Base-by-base conservation (phyloP, 2,329 filamentous ascomycete species). In the Bipolaris sorokiniana region DNA sequence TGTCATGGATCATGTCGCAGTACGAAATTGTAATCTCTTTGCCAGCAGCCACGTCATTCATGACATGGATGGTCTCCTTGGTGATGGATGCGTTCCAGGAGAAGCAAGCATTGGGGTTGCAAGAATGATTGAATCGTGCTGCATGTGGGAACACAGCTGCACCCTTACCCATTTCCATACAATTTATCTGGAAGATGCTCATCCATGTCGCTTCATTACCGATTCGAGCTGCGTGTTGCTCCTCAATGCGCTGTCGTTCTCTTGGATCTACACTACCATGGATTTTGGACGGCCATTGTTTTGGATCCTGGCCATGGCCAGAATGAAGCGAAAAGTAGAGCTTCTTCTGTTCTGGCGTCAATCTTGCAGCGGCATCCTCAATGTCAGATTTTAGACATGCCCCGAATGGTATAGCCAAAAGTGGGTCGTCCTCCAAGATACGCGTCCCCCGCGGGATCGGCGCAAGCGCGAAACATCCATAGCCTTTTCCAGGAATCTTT, bases 101-200 rank as follows among this genome's bases (percentile, higher is more conserved):
- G 48, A 75, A 79, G 54, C 63, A 65, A 1, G 77, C 73, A 50
- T 79, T 80, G 1, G 78, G 76, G 28, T 66, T 72, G 65, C 78
- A 80, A 16, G 64, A 68, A 62, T 80, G 78, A 52, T 79, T 80
- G 69, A 79, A 74, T 28, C 77, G 75, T 5, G 76, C 66, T 15
- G 76, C 69, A 28, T 71, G 54, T 7, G 70, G 67, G 41, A 77
- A 79, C 13, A 80, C 65, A 5, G 69, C 75, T 0, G 74, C 71
- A 1, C 71, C 72, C 1, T 58, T 46, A 6, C 59, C 63, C 55
- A 71, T 70, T 48, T 75, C 71, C 71, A 77, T 79, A 51, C 73
- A 77, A 61, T 80, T 79, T 33, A 71, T 79, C 58, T 77, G 76
- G 60, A 80, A 79, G 50, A 79, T 75, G 63, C 68, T 69, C 57